phyloP scores from a whole-genome alignment of 2,329 filamentous ascomycete genomes.

The Colletotrichum caudatum region DNA sequence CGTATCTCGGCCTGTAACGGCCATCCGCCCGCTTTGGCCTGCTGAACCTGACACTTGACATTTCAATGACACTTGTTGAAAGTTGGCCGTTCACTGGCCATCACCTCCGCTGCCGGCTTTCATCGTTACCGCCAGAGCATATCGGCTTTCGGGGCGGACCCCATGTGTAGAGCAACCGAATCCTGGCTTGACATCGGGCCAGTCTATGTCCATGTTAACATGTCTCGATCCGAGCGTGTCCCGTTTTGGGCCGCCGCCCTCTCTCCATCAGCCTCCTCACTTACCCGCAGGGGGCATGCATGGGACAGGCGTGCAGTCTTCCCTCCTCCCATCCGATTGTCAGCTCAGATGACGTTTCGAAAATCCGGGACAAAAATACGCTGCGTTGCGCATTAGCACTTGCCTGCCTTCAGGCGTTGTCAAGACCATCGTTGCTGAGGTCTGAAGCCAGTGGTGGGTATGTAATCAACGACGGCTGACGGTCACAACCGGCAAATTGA shows the following conservation, averaged over 20 bases:
- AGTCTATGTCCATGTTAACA: not conserved
- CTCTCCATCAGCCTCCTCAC: not conserved
- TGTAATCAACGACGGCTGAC: not conserved
- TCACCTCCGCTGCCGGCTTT: not conserved
- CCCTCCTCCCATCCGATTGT: not conserved
- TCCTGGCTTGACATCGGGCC: not conserved
- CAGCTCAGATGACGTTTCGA: not conserved
- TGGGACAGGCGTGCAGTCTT: not conserved
- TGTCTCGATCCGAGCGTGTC: not conserved
- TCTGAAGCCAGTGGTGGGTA: not conserved
- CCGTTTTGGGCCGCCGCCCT: not conserved
- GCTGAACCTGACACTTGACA: not conserved
- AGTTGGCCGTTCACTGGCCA: not conserved
- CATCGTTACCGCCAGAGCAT: not conserved
- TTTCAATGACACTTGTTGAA: not conserved
- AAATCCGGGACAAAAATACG: not conserved
- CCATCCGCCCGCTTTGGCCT: not conserved
- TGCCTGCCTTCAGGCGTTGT: too few relatives aligned
- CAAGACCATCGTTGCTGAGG: not conserved
- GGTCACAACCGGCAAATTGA: not conserved
- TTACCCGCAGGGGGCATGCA: not conserved
- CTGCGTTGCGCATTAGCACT: not conserved
- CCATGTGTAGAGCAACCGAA: not conserved
- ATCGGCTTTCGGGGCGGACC: not conserved
- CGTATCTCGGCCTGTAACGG: slow-evolving; percentile 13